Evolutionary conservation across 768 basidiomycete genomes (phyloP).

Genomic region (Pulveroboletus frians): DNA sequence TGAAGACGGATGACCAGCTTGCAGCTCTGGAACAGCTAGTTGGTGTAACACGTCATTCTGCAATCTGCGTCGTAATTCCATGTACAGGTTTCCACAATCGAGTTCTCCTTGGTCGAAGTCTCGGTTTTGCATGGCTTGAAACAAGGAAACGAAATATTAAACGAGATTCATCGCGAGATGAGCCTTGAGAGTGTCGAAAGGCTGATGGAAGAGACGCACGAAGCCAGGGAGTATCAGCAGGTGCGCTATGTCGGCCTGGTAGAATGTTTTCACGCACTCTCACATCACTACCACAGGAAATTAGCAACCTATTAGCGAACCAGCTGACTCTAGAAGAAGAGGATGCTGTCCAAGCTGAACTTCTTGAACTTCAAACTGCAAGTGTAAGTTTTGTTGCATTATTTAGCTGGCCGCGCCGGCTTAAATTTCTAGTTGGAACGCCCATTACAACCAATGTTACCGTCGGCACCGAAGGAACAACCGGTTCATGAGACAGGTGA

Average conservation of each 20-base stretch:
- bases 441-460: constrained; percentile 39
- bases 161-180: constrained; percentile 92
- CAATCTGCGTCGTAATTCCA: background rate
- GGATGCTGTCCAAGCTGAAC: constrained; percentile 84
- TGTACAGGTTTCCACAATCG: constrained; percentile 85
- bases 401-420: background rate
- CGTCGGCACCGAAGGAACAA: constrained; percentile 46
- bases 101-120: constrained; percentile 91
- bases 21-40: constrained; percentile 88
- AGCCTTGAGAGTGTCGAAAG: constrained; percentile 90
- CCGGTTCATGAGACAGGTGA: constrained; percentile 36
- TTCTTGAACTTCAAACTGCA: constrained; percentile 62
- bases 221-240: constrained; percentile 87
- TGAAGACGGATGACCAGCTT: constrained; percentile 86
- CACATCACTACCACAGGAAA: constrained; percentile 59
- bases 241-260: constrained; percentile 39
- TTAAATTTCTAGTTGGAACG: constrained; percentile 26
- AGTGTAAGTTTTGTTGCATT: constrained; percentile 39
- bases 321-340: constrained; percentile 86
- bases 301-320: constrained; percentile 80
- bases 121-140: constrained; percentile 89
- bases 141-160: constrained; percentile 90
- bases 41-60: constrained; percentile 22
- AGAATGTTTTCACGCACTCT: background rate
- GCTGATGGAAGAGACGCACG: constrained; percentile 86